phyloP scores from a whole-genome alignment of 75 land plant genomes.

The Picea glauca region DNA sequence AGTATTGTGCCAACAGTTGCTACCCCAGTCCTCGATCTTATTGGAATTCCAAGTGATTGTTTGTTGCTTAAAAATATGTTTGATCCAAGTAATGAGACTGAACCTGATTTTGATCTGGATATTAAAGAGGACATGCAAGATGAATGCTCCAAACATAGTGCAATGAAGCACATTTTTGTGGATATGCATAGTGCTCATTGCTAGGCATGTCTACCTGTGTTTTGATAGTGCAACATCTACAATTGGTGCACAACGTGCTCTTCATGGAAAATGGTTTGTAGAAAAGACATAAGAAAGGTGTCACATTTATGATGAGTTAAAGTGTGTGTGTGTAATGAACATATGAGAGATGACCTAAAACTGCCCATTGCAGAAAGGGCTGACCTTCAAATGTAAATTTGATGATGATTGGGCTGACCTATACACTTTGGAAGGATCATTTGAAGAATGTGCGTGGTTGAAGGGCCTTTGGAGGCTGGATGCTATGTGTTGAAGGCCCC shows the following conservation, averaged over 20 bases:
- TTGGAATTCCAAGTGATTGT: constrained; percentile 67
- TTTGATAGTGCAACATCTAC: constrained; percentile 66
- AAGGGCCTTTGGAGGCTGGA: too few relatives aligned
- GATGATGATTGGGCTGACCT: too few relatives aligned
- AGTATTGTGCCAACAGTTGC: background rate
- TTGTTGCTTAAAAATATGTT: constrained; percentile 54
- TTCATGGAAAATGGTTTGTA: constrained; percentile 97
- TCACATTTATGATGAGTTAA: too few relatives aligned
- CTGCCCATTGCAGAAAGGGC: too few relatives aligned
- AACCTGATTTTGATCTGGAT: constrained; percentile 64
- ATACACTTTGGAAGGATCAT: too few relatives aligned
- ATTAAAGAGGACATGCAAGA: constrained; percentile 69
- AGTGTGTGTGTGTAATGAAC: too few relatives aligned
- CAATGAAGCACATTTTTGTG: constrained; percentile 56
- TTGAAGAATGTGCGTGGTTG: too few relatives aligned
- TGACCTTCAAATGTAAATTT: too few relatives aligned
- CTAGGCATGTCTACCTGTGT: constrained; percentile 60
- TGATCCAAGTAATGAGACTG: constrained; percentile 53
- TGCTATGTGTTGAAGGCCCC: too few relatives aligned
- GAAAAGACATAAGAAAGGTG: too few relatives aligned
- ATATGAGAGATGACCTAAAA: too few relatives aligned
- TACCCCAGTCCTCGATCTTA: constrained; percentile 31
- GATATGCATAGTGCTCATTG: constrained; percentile 47
- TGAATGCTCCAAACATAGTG: constrained; percentile 61
- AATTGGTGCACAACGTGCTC: constrained; percentile 69